Base-by-base conservation (phyloP, 805 yeast genomes). In the Torulaspora maleeae region DNA sequence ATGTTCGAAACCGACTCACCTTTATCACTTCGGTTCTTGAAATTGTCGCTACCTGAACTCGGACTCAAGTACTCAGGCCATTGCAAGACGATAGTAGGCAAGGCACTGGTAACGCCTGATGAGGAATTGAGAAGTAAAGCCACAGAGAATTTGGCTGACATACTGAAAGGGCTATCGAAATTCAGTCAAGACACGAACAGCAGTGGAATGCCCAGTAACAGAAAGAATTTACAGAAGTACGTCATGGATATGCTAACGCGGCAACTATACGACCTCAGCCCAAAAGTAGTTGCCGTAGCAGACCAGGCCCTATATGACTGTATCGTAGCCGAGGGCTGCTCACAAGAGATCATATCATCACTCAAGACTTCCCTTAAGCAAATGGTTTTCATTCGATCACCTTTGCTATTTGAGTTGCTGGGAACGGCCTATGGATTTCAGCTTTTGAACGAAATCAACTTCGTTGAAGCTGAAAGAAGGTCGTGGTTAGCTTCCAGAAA, bases 341-440 rank as follows among this genome's bases (percentile, higher is more conserved):
- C 61, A 0, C 50, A 52, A 2, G 55, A 51, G 24, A 41, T 58
- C n/a, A 50, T 54, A 11, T 42, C 52, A 10, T 57, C 63, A 5
- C 45, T 62, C 17, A 52, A 53, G n/a, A 62, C 60, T 15, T 51
- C 60, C 29, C 52, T 66, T 33, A 57, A 64, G 19, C 82, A 78
- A 54, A 58, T 78, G 39, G 74, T 77, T 0, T 74, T 73, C 27
- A 67, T 75, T 16, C 75, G 80, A 5, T 76, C 79, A 3, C 78
- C 79, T 0, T 64, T 90, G 27, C 63, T 87, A 41, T 70, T 82
- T 55, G 76, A 80, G 43, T 75, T 88, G 46, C 66, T 91, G 41
- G 75, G 84, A 4, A 77, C 83, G 0, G 68, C 87, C 0, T 59
- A 67, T 8, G 99, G 98, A 0, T 87, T 86, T 62, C 72, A 72